phyloP scores from a whole-genome alignment of 441 rosid genomes.

The Pelargonium australe region DNA sequence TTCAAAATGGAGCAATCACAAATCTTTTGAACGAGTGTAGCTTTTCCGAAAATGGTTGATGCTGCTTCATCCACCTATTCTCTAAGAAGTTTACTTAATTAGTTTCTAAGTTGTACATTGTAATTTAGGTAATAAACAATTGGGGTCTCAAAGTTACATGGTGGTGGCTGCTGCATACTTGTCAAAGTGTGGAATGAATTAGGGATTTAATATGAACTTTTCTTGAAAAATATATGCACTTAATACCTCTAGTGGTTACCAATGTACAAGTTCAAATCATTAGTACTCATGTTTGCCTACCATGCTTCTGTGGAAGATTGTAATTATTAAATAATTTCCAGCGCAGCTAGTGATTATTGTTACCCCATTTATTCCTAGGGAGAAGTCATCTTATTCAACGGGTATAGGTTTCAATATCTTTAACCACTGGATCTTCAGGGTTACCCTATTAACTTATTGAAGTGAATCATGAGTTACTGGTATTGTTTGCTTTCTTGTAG shows the following conservation, averaged over 20 bases:
- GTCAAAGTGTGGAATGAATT: background rate
- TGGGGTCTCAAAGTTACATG: constrained; percentile 2
- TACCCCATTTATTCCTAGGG: background rate
- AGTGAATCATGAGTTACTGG: background rate
- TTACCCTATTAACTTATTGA: constrained; percentile 3
- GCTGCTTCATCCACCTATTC: constrained; percentile 4
- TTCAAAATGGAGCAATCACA: background rate
- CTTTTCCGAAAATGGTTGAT: background rate
- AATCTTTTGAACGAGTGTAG: background rate
- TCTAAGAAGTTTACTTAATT: background rate
- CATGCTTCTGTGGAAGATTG: background rate
- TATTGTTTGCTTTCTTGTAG: constrained; percentile 33
- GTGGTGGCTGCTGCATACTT: constrained; percentile 12
- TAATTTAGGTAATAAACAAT: background rate
- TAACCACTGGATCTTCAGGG: background rate
- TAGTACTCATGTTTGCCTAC: background rate
- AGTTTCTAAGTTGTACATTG: background rate
- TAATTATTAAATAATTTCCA: background rate
- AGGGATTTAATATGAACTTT: background rate
- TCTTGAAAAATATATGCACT: background rate
- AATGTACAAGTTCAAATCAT: background rate
- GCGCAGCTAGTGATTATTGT: constrained; percentile 1
- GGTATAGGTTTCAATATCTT: background rate
- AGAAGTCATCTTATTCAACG: background rate
- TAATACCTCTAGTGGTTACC: background rate